Evolutionary conservation across 179 eudicot genomes (phyloP).

Genomic region (Gypsophila paniculata): DNA sequence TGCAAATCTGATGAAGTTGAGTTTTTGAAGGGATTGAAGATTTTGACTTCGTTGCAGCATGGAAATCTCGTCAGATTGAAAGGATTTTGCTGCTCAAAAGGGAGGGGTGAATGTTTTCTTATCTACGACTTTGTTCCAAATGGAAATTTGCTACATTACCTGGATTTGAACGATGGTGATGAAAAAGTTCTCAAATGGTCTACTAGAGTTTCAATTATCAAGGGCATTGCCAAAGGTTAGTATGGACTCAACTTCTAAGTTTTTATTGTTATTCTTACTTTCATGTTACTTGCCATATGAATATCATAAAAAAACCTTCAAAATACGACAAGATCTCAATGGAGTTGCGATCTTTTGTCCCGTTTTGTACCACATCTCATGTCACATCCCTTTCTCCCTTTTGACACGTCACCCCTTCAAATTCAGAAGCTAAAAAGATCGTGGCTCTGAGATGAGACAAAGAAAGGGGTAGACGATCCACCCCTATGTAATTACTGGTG

Average conservation of each 20-base stretch:
- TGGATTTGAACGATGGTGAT: constrained; percentile 49
- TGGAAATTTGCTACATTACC: constrained; percentile 67
- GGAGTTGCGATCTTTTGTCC: background rate
- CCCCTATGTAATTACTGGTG: background rate
- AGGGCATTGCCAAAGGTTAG: constrained; percentile 90
- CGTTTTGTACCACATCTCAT: background rate
- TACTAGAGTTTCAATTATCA: constrained; percentile 65
- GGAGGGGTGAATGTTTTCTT: constrained; percentile 89
- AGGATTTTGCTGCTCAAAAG: constrained; percentile 91
- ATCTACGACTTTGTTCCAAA: constrained; percentile 77
- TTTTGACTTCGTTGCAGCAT: constrained; percentile 67
- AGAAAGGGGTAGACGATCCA: background rate
- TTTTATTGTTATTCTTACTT: background rate
- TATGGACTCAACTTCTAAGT: background rate
- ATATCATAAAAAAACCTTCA: background rate
- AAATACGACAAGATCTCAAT: background rate
- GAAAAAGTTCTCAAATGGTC: constrained; percentile 71
- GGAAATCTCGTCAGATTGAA: constrained; percentile 66
- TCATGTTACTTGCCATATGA: background rate
- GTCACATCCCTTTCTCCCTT: background rate
- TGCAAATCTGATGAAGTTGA: constrained; percentile 82
- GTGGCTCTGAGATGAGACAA: background rate
- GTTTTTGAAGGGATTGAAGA: constrained; percentile 73
- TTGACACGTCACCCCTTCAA: background rate
- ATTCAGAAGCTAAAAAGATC: too few species aligned